These are phyloP conservation scores for Ophiosphaerella narmari DNA, from an alignment of 2,329 filamentous ascomycete genomes.

Conservation along the genomic window DNA sequence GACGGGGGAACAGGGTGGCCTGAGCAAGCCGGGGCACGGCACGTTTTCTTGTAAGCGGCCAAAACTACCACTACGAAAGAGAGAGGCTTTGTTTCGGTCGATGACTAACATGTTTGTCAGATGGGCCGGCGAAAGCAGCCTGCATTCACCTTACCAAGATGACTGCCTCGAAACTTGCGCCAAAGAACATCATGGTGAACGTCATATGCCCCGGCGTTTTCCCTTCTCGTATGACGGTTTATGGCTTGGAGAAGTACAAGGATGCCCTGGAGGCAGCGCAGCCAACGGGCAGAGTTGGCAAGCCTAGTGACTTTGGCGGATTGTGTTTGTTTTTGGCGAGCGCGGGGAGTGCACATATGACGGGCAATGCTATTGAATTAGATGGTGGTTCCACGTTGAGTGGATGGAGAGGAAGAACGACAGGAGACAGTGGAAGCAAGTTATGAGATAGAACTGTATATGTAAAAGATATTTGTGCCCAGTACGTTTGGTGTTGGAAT, in stretches of 20 bases:
- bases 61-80: background rate
- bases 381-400: slow-evolving; percentile 53
- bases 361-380: slow-evolving; percentile 54
- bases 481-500: no score
- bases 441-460: slow-evolving; percentile 15
- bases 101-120: slow-evolving; percentile 13
- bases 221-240: slow-evolving; percentile 60
- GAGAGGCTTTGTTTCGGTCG: background rate
- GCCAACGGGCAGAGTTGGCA: slow-evolving; percentile 54
- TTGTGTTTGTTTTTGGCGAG: slow-evolving; percentile 52
- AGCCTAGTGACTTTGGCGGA: slow-evolving; percentile 55
- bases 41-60: slow-evolving; percentile 52
- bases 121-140: slow-evolving; percentile 59
- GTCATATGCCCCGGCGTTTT: slow-evolving; percentile 54
- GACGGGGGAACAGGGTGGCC: slow-evolving; percentile 52
- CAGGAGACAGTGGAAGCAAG: slow-evolving; percentile 29
- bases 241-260: slow-evolving; percentile 55
- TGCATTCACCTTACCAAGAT: slow-evolving; percentile 59
- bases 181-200: slow-evolving; percentile 58
- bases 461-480: no score
- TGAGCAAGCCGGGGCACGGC: slow-evolving; percentile 57
- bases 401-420: slow-evolving; percentile 47
- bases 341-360: slow-evolving; percentile 48
- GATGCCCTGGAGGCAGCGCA: slow-evolving; percentile 54
- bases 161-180: slow-evolving; percentile 56